phyloP scores from a whole-genome alignment of 805 yeast species.

The Cyberlindnera mississippiensis region DNA sequence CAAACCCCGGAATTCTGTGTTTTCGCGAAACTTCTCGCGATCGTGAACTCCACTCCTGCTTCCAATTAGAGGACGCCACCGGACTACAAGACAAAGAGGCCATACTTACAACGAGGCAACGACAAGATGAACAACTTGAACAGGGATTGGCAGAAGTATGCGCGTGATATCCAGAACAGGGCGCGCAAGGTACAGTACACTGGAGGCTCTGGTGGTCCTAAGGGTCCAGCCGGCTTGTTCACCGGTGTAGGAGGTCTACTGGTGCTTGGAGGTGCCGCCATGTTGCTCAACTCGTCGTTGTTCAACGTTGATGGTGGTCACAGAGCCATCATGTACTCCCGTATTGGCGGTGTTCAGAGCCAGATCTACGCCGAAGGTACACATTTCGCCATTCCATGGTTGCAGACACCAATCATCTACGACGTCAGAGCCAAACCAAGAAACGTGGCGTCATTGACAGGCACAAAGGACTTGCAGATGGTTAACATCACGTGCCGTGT shows the following conservation, averaged over 20 bases:
- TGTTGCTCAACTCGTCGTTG: slow-evolving; percentile 54
- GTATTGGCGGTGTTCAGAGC: slow-evolving; percentile 83
- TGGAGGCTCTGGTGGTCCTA: slow-evolving; percentile 37
- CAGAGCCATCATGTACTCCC: slow-evolving; percentile 92
- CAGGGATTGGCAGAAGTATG: slow-evolving; percentile 49
- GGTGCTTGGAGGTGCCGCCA: slow-evolving; percentile 53
- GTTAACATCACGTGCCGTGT: slow-evolving; percentile 91
- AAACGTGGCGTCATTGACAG: slow-evolving; percentile 90
- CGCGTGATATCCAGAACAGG: slow-evolving; percentile 45
- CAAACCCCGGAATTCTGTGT: too few species aligned
- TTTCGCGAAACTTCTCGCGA: too few species aligned
- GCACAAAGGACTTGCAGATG: slow-evolving; percentile 95
- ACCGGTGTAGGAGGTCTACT: slow-evolving; percentile 63
- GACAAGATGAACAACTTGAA: slow-evolving; percentile 26
- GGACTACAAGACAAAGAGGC: neutral
- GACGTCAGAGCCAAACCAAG: slow-evolving; percentile 96
- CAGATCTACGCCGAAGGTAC: slow-evolving; percentile 95
- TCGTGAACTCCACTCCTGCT: neutral
- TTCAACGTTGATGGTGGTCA: slow-evolving; percentile 96
- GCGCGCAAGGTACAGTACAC: slow-evolving; percentile 38
- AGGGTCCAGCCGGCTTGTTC: slow-evolving; percentile 48
- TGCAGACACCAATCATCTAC: slow-evolving; percentile 83
- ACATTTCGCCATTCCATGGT: slow-evolving; percentile 93
- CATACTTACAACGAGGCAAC: neutral
- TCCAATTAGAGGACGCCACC: too few species aligned